A percentile compares a stretch with the other conserved stretches of the same genome.
phyloP scores from a whole-genome alignment of 208 protist species.

The Entamoeba histolytica region DNA sequence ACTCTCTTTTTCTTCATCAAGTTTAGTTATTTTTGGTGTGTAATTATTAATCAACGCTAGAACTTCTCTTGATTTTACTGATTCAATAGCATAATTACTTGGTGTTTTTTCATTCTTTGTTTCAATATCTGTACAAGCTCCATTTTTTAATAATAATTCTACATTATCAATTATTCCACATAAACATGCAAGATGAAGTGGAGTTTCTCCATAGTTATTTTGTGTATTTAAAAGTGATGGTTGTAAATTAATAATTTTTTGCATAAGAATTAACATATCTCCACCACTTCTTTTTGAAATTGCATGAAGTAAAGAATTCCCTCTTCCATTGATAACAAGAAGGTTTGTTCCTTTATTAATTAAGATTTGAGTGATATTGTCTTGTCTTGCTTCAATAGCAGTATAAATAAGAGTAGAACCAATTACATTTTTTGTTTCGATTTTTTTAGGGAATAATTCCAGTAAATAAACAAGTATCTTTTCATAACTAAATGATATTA shows the following conservation, averaged over 20 bases:
- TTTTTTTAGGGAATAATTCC: neutral
- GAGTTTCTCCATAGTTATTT: neutral
- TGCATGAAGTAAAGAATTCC: neutral
- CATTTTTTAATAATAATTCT: neutral
- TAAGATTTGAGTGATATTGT: neutral
- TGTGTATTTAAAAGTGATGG: neutral
- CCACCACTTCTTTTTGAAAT: neutral
- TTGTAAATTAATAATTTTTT: neutral
- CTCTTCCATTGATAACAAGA: neutral
- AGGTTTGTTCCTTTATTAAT: neutral
- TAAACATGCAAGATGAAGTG: neutral
- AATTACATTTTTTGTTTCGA: neutral
- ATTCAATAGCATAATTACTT: neutral
- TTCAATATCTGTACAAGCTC: neutral
- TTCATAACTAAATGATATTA: neutral
- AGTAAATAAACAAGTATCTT: neutral
- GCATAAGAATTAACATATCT: neutral
- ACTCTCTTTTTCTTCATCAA: no score
- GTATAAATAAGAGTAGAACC: neutral
- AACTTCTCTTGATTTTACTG: neutral
- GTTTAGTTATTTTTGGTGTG: no score
- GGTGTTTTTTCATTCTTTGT: neutral
- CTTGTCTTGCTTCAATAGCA: neutral
- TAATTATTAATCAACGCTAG: neutral
- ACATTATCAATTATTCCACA: neutral